Conservation (phyloP, 2,329 filamentous ascomycete species). For the Aureobasidium sp. region DNA sequence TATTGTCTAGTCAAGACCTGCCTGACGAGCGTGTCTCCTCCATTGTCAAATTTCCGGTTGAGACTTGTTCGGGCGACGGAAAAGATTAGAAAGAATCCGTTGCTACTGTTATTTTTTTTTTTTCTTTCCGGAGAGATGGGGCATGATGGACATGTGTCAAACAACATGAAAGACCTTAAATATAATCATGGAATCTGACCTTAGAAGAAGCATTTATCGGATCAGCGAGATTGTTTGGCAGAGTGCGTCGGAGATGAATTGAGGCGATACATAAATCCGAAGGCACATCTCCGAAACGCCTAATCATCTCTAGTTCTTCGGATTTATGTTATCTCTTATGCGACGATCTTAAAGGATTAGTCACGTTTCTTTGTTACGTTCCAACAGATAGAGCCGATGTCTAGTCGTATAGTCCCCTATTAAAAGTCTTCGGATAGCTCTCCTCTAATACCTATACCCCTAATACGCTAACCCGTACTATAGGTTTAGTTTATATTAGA, state of each 20-base stretch:
- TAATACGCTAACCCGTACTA: too few species aligned
- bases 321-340: not conserved
- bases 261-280: not conserved
- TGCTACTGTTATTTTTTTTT: not conserved
- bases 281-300: not conserved
- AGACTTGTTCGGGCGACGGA: not conserved
- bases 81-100: not conserved
- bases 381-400: too few species aligned
- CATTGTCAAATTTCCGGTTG: not conserved
- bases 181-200: not conserved
- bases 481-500: too few species aligned
- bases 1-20: not conserved
- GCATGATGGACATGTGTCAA: not conserved
- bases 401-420: too few species aligned
- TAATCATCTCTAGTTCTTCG: not conserved
- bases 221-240: not conserved
- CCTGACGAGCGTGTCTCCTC: not conserved
- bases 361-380: too few species aligned
- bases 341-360: not conserved
- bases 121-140: not conserved
- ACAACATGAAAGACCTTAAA: not conserved
- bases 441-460: too few species aligned
- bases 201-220: not conserved
- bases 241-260: not conserved
- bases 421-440: too few species aligned